Evolutionary conservation across 257 asterid species (phyloP), one percentile per base, ranked within the genome.

Genomic region (Buddleja alternifolia): DNA sequence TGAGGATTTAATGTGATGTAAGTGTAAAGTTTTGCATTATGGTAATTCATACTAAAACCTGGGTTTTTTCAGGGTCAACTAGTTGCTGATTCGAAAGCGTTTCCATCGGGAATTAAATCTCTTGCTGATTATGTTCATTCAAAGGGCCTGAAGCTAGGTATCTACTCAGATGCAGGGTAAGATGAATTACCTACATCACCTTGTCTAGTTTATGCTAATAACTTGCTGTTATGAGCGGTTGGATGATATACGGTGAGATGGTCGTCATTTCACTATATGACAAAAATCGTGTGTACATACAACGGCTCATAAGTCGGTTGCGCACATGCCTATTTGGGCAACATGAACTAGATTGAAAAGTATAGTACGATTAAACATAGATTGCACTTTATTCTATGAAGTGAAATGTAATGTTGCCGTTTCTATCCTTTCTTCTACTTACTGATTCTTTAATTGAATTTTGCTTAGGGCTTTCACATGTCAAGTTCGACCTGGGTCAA

Each of bases 101-200:
- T 94, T 54, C 95, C 97, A 8, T 91, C 96, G 0, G 97, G 99
- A 75, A 84, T 94, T 62, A 86, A 91, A 74, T 82, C 87, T 75
- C 86, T 91, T 63, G 95, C 99, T 21, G 97, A 89, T 84, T 89
- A 90, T 77, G 90, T 91, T 58, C 99, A 94, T 71, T 83, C 82
- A 7, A 89, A 85, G 83, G 97, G 96, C 67, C 93, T 94, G 69
- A 94, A 91, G 84, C 88, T 93, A 4, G 97, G 99, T 39, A 85
- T 93, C 75, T 93, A 93, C 81, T 93, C 99, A 29, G 99, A 94
- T 83, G 99, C 99, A 72, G 99, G 99, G 99, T 93, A 87, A 29
- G 94, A 41, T 16, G 24, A 54, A 46, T 63, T 61, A 66, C n/a
- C 16, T 32, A 15, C 39, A 8, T 10, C 24, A 9, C 42, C 60